A percentile compares a stretch with the other conserved stretches of the same genome.
phyloP scores from a whole-genome alignment of 2,329 filamentous ascomycete species.

The Aspergillus ruber region DNA sequence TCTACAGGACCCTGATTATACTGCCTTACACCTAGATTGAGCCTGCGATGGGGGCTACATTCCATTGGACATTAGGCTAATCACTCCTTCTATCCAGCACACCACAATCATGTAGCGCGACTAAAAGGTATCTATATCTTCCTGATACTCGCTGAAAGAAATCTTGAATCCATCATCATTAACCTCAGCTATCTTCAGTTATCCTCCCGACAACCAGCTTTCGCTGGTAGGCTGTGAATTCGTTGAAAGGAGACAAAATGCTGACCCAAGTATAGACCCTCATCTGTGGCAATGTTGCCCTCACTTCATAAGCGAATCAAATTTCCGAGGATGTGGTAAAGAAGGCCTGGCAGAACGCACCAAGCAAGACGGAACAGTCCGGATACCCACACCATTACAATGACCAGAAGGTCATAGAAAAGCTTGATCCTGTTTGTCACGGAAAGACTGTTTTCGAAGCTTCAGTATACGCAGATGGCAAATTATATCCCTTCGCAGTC shows the following conservation, averaged over 20 bases:
- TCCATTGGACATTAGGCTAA: not conserved
- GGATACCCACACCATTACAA: not conserved
- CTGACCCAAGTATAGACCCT: not conserved
- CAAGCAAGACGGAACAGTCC: not conserved
- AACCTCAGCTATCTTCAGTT: not conserved
- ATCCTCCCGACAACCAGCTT: not conserved
- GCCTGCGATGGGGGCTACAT: not conserved
- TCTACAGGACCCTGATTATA: not conserved
- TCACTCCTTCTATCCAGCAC: not conserved
- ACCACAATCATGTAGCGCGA: not conserved
- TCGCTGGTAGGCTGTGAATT: not conserved
- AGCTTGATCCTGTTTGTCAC: not conserved
- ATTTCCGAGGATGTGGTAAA: not conserved
- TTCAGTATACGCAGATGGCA: not conserved
- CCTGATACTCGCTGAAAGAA: not conserved
- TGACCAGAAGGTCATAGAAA: not conserved
- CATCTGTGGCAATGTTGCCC: not conserved
- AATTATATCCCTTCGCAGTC: not conserved
- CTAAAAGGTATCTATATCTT: not conserved
- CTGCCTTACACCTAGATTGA: not conserved
- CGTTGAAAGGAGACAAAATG: not conserved
- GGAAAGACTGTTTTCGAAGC: not conserved
- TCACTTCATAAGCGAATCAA: not conserved
- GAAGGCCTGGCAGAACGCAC: not conserved
- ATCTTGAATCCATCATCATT: not conserved